Evolutionary conservation across 2,329 filamentous ascomycete species (phyloP).

Genomic region (Blumeria graminis): DNA sequence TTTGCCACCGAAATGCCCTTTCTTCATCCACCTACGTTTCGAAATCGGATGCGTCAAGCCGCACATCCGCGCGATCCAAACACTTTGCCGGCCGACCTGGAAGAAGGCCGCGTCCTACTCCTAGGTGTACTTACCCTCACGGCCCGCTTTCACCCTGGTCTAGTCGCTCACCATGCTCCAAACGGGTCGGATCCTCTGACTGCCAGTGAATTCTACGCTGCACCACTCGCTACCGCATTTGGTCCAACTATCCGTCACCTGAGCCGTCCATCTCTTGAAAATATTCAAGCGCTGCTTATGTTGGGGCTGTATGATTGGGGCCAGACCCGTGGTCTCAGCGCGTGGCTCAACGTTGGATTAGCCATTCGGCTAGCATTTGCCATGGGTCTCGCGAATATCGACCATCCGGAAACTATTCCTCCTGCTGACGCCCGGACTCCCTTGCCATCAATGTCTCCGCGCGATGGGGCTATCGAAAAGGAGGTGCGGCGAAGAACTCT

Average conservation of each 20-base stretch:
- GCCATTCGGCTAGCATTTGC: conserved; percentile 34
- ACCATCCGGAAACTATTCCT: conserved; percentile 16
- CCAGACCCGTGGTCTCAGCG: conserved; percentile 32
- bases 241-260: conserved; percentile 24
- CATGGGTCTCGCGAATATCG: conserved; percentile 34
- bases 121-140: conserved; percentile 45
- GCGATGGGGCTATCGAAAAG: conserved; percentile 26
- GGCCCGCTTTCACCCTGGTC: conserved; percentile 37
- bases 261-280: conserved; percentile 30
- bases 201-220: conserved; percentile 40
- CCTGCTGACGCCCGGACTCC: conserved; percentile 8
- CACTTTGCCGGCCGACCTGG: conserved; percentile 8
- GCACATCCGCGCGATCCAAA: conserved; percentile 15
- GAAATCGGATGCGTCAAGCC: conserved; percentile 23
- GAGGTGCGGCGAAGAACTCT: conserved; percentile 46
- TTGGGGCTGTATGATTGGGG: conserved; percentile 50
- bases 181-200: conserved; percentile 22
- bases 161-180: conserved; percentile 25
- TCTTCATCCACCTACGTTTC: conserved; percentile 40
- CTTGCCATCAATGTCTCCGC: conserved; percentile 7
- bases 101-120: conserved; percentile 31
- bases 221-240: conserved; percentile 27
- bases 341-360: conserved; percentile 41
- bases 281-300: conserved; percentile 45
- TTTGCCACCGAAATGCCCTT: conserved; percentile 52